Percentiles rank a stretch among this genome's conserved stretches.
Conservation (phyloP, 352 stramenopile genomes). For the Aphanomyces cochlioides region DNA sequence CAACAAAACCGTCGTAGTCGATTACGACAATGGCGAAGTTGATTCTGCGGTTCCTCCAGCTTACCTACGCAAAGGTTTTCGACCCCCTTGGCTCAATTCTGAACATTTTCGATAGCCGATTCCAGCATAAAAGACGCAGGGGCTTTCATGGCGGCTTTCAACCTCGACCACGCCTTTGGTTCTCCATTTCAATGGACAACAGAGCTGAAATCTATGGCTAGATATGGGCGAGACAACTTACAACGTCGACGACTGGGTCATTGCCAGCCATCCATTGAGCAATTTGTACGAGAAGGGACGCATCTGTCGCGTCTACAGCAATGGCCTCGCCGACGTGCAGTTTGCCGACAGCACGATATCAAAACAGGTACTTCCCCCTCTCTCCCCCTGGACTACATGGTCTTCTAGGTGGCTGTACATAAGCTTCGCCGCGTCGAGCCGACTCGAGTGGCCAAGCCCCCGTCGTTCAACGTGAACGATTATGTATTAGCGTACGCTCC, state of each 20-base stretch:
- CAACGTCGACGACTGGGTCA: constrained; percentile 14
- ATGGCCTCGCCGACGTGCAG: constrained; percentile 10
- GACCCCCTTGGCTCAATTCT: neutral
- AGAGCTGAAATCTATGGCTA: neutral
- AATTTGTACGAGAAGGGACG: constrained; percentile 8
- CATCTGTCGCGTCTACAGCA: neutral
- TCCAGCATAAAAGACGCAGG: neutral
- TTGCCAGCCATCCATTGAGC: constrained; percentile 15
- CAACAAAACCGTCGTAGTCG: constrained; percentile 3
- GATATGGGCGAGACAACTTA: neutral
- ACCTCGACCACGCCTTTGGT: neutral
- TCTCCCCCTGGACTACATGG: no score
- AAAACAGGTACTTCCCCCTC: neutral
- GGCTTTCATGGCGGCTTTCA: neutral
- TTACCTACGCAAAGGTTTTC: constrained; percentile 16
- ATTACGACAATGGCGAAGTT: constrained; percentile 27
- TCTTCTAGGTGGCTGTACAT: neutral
- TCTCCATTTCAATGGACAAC: neutral
- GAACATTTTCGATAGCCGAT: neutral
- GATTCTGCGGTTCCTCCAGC: neutral
- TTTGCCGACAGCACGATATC: constrained; percentile 11
- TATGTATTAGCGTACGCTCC: constrained; percentile 17
- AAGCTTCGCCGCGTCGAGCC: neutral
- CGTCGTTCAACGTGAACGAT: neutral
- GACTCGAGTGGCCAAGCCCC: neutral